Conservation (phyloP, 352 stramenopile species). For the Pythium coloratum region DNA sequence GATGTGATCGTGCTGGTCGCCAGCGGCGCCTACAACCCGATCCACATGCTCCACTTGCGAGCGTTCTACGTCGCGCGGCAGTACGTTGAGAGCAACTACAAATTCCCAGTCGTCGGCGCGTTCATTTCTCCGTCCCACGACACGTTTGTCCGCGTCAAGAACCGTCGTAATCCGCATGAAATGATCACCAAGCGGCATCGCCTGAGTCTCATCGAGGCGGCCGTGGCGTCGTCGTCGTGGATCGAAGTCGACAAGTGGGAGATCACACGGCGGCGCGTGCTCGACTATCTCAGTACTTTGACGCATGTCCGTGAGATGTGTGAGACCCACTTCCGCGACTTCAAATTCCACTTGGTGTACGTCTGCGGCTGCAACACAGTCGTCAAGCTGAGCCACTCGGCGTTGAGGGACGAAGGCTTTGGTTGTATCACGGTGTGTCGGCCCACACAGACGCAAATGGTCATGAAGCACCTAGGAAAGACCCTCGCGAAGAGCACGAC, state of each 20-base stretch:
- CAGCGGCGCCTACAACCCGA: constrained; percentile 74
- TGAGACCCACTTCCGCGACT: constrained; percentile 55
- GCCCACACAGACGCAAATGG: constrained; percentile 66
- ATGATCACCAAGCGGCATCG: constrained; percentile 79
- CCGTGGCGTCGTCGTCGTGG: constrained; percentile 68
- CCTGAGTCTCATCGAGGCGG: constrained; percentile 60
- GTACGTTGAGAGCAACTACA: constrained; percentile 79
- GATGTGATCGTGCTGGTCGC: constrained; percentile 77
- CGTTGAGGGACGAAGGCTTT: constrained; percentile 64
- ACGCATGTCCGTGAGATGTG: constrained; percentile 77
- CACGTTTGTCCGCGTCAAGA: constrained; percentile 73
- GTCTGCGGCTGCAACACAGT: constrained; percentile 80
- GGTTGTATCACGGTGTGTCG: constrained; percentile 68
- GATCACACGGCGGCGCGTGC: constrained; percentile 67
- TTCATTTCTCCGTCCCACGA: constrained; percentile 81
- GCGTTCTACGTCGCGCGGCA: constrained; percentile 77
- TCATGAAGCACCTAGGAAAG: constrained; percentile 71
- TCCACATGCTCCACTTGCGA: constrained; percentile 78
- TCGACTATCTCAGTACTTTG: constrained; percentile 78
- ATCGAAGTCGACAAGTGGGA: constrained; percentile 87
- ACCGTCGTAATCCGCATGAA: constrained; percentile 62
- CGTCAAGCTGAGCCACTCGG: constrained; percentile 74
- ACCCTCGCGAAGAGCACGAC: constrained; percentile 56
- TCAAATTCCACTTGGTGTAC: constrained; percentile 75
- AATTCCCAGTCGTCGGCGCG: constrained; percentile 70